Evolutionary conservation across 2,329 filamentous ascomycete genomes (phyloP).

Genomic region (Cryphonectria carpinicola): DNA sequence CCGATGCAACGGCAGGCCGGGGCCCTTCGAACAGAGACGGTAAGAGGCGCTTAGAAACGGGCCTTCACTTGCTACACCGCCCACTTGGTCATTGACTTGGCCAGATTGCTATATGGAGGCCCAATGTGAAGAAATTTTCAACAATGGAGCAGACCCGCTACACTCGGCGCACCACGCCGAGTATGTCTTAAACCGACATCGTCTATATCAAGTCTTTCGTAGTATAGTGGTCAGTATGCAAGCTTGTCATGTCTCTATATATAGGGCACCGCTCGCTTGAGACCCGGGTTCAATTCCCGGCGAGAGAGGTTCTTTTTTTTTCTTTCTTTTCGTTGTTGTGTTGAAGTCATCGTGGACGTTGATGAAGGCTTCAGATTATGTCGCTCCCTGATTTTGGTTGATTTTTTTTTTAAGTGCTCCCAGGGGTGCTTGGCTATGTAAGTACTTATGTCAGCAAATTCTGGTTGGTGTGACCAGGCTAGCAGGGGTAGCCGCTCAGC

Average conservation of each 20-base stretch:
- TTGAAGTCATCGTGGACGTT: not conserved
- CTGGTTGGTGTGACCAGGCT: too few relatives aligned
- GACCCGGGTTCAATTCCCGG: constrained; percentile 8
- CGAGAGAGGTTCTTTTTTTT: not conserved
- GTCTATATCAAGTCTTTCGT: not conserved
- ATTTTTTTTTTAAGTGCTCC: too few relatives aligned
- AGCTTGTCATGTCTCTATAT: not conserved
- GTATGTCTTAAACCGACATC: not conserved
- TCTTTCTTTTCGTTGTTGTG: not conserved
- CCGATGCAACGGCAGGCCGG: too few relatives aligned
- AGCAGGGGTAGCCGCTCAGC: too few relatives aligned
- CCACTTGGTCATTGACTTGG: not conserved
- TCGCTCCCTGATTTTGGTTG: too few relatives aligned
- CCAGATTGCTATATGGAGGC: not conserved
- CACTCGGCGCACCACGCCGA: not conserved
- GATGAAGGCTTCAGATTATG: too few relatives aligned
- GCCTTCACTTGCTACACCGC: too few relatives aligned
- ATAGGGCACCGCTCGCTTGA: not conserved
- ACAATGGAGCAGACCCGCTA: not conserved
- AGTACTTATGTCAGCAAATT: too few relatives aligned
- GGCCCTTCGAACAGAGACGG: too few relatives aligned
- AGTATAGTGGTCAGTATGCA: constrained; percentile 2
- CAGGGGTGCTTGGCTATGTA: too few relatives aligned
- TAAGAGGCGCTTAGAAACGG: too few relatives aligned
- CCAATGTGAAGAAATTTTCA: not conserved